Evolutionary conservation across 257 asterid genomes (phyloP).

Genomic region (Scutellaria barbata): DNA sequence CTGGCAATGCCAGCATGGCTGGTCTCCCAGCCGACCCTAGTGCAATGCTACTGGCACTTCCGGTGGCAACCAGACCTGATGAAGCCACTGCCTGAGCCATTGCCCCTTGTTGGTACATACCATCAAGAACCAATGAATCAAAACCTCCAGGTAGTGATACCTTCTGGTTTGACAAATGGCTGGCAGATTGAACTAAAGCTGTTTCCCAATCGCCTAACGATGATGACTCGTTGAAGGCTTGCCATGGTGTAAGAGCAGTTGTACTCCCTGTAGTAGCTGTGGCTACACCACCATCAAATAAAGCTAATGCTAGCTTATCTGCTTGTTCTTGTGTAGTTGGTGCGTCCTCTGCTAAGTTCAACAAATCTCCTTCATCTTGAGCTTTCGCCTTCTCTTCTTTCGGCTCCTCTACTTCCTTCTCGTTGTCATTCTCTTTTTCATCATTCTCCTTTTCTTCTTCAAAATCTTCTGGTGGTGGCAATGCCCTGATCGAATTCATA

Average conservation of each 20-base stretch:
- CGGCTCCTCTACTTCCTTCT: constrained; percentile 31
- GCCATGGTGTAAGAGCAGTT: constrained; percentile 62
- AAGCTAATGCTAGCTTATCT: constrained; percentile 74
- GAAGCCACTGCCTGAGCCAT: constrained; percentile 58
- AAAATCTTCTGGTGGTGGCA: constrained; percentile 75
- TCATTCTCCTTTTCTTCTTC: constrained; percentile 38
- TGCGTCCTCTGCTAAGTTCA: constrained; percentile 67
- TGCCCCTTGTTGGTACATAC: constrained; percentile 87
- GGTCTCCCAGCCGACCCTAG: constrained; percentile 89
- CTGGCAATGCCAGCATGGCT: constrained; percentile 78
- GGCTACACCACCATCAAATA: constrained; percentile 63
- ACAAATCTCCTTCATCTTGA: constrained; percentile 66
- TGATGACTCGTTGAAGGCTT: constrained; percentile 65
- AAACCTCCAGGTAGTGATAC: constrained; percentile 70
- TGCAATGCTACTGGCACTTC: constrained; percentile 86
- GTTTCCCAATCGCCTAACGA: constrained; percentile 79
- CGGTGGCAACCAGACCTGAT: constrained; percentile 70
- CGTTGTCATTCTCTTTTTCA: constrained; percentile 24
- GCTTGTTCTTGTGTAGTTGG: constrained; percentile 65
- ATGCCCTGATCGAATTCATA: constrained; percentile 63
- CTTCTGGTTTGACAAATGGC: constrained; percentile 75
- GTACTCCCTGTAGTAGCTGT: constrained; percentile 37
- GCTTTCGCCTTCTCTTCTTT: constrained; percentile 38
- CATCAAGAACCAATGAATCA: constrained; percentile 64
- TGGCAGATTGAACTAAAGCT: constrained; percentile 68